Evolutionary conservation across 345 rosid species (phyloP), one percentile per base, ranked within the genome.

Genomic region (Eucalyptus curtisii): DNA sequence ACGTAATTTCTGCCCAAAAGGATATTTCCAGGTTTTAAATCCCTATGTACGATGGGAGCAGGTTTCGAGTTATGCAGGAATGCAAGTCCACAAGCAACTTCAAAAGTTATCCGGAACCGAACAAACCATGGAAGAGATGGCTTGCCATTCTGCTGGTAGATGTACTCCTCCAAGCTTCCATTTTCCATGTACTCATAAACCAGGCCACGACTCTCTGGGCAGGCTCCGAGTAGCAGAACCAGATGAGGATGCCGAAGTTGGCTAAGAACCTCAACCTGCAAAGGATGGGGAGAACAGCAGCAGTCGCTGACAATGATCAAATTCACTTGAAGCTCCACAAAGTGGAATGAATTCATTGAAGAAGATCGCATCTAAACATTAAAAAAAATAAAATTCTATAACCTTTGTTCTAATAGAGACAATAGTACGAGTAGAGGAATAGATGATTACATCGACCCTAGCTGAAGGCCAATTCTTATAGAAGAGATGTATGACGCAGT

Each of bases 41-140:
- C 99, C 13, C 99, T 93, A 91, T 97, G 99, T 85, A 97, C 95
- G 27, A 96, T 90, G 19, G 99, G 97, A 47, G 94, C 97, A 7
- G 99, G 99, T 91, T 95, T 97, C 45, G 99, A 95, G 95, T 93
- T 96, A 95, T 97, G 99, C 86, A 97, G 94, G 91, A 97, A 97
- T 33, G 99, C 95, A 64, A 96, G 92, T 85, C 96, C 99, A 89
- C 97, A 95, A 45, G 97, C 99, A 50, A 94, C 94, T 94, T 97
- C 98, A 61, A 95, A 97, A 59, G 90, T 91, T 91, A 96, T 94
- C 85, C 91, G 94, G 93, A 96, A 96, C 89, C 97, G 94, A 84
- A 94, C 91, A 89, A 92, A 93, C 98, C 98, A 97, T 87, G 99
- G 94, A 90, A 97, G 98, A 88, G 97, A 86, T 47, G 93, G 93